Evolutionary conservation across 2,329 filamentous ascomycete genomes (phyloP).

Genomic region (Penicillium sp.): DNA sequence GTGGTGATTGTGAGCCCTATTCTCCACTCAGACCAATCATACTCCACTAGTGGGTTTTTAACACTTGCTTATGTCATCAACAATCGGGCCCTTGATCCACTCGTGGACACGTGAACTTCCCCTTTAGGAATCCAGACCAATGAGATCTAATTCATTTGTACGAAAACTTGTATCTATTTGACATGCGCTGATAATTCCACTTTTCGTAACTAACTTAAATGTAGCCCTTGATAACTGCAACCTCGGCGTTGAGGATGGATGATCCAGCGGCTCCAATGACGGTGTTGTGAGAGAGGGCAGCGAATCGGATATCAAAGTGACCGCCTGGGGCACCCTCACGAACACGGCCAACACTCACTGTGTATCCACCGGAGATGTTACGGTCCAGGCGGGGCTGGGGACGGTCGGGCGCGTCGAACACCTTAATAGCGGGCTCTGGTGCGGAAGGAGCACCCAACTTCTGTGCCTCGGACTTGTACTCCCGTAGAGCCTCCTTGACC

Average conservation of each 20-base stretch:
- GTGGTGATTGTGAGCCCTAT: slow-evolving; percentile 34
- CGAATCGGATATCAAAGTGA: slow-evolving; percentile 93
- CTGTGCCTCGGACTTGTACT: slow-evolving; percentile 80
- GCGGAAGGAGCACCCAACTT: slow-evolving; percentile 83
- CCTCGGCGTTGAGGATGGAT: slow-evolving; percentile 91
- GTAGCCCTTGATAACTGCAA: slow-evolving; percentile 84
- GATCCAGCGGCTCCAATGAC: slow-evolving; percentile 96
- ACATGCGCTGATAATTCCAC: slow-evolving; percentile 21
- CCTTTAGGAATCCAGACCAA: slow-evolving; percentile 5
- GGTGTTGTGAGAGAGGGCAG: slow-evolving; percentile 85
- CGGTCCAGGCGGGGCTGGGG: slow-evolving; percentile 90
- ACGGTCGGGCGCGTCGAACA: slow-evolving; percentile 85
- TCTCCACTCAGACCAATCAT: slow-evolving; percentile 28
- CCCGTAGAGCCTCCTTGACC: slow-evolving; percentile 74
- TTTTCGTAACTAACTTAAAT: slow-evolving; percentile 50
- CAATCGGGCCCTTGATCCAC: background rate
- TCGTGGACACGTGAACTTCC: slow-evolving; percentile 5
- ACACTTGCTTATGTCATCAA: slow-evolving; percentile 1
- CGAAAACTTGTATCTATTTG: slow-evolving; percentile 10
- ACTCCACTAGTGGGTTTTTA: slow-evolving; percentile 1
- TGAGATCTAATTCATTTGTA: slow-evolving; percentile 7
- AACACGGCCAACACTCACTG: slow-evolving; percentile 84
- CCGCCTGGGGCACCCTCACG: slow-evolving; percentile 76
- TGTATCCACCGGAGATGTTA: slow-evolving; percentile 80
- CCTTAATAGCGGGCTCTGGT: slow-evolving; percentile 74